Evolutionary conservation across 2,329 filamentous ascomycete genomes (phyloP), one percentile per base, ranked within the genome.

Genomic region (Neofusicoccum laricinum): DNA sequence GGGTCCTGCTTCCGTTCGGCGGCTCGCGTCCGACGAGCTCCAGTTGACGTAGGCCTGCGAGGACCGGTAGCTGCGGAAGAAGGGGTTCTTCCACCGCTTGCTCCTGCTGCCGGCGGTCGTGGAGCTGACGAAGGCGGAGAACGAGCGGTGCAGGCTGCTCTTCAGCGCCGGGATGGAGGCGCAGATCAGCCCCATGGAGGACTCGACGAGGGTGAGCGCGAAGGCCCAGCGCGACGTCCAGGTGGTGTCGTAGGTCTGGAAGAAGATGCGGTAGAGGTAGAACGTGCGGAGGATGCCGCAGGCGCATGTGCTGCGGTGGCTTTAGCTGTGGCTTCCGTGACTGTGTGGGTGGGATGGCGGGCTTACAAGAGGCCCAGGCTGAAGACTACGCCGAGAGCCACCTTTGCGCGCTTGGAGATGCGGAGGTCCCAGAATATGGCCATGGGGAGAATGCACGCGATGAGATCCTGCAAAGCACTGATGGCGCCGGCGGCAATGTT

Each of bases 381-480:
- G 73, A 79, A 75, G 68, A 83, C 76, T 51, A 80, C 77, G 49
- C 80, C 78, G 8, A 81, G 69, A 0, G 75, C 79, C 19, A 80
- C 64, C 68, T 80, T 82, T 67, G 83, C 80, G 17, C 75, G 71
- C n/a, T 64, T 69, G 4, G 78, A 74, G 45, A 83, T 75, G 36
- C 77, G 73, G 3, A 83, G 71, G 19, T 79, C 77, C 71, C 77
- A 74, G 7, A 82, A 77, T 38, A 82, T 75, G 25, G 81, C 72
- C 14, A 79, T 71, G 0, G 81, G 81, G 30, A 82, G 68, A 2
- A 72, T 67, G 53, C 77, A 76, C 2, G 79, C 73, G 64, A 80
- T 71, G 11, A 80, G 67, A 63, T 81, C 79, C 49, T 77, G 76
- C 3, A 78, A 30, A 3, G 75, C 73, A 62, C 77, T 77, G 64